These are phyloP conservation scores for Colletotrichum sp. DNA, from an alignment of 2,329 filamentous ascomycete species.

Conservation along the genomic window DNA sequence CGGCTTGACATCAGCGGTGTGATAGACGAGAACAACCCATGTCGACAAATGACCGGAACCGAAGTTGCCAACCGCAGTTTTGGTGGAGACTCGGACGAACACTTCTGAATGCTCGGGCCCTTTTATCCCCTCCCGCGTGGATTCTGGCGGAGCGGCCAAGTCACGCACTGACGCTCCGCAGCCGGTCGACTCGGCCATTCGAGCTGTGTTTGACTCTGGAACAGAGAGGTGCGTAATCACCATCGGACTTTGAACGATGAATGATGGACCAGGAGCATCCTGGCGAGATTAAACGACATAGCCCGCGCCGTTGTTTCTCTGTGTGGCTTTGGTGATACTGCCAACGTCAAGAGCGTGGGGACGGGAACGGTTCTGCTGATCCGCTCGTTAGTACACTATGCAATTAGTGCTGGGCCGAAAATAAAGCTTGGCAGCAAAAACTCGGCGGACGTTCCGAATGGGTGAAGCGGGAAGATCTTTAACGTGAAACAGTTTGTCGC, in stretches of 20 bases:
- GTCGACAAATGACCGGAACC: conserved; percentile 10
- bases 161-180: neutral
- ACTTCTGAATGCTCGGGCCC: neutral
- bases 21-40: neutral
- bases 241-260: neutral
- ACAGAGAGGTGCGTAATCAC: neutral
- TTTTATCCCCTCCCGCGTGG: neutral
- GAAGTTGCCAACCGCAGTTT: conserved; percentile 8
- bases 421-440: conserved; percentile 13
- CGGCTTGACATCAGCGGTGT: neutral
- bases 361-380: neutral
- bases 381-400: neutral
- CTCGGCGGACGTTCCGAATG: conserved; percentile 13
- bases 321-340: neutral
- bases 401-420: neutral
- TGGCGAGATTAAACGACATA: neutral
- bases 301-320: conserved; percentile 2
- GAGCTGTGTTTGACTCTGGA: neutral
- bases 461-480: neutral
- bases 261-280: neutral
- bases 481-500: conserved; percentile 3
- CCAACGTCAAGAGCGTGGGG: neutral
- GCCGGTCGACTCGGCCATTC: neutral
- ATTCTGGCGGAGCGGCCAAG: neutral
- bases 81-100: neutral